phyloP scores from a whole-genome alignment of 2,329 filamentous ascomycete genomes.

The Exserohilum rostratum region DNA sequence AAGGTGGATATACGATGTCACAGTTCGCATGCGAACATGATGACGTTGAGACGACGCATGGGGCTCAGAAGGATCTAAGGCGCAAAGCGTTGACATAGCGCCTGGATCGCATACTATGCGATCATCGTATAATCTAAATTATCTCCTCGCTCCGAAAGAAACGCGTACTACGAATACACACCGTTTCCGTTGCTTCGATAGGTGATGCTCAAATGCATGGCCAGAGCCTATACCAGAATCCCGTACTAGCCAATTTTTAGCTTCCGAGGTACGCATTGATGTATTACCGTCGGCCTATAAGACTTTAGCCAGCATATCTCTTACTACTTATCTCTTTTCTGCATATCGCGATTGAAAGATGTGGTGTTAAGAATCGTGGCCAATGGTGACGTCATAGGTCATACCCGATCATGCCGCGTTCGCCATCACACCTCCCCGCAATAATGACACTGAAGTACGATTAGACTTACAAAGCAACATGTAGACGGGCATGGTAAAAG shows the following conservation, averaged over 20 bases:
- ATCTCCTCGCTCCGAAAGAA: not conserved
- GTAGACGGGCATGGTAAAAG: not conserved
- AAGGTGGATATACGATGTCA: constrained; percentile 16
- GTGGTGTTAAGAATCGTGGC: not conserved
- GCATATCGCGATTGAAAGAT: not conserved
- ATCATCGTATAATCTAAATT: not conserved
- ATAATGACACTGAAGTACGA: not conserved
- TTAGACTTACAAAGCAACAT: constrained; percentile 12
- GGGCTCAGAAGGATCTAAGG: constrained; percentile 8
- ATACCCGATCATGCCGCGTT: constrained; percentile 5
- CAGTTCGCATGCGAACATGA: constrained; percentile 32
- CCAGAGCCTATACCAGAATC: not conserved
- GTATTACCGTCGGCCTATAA: too few species aligned
- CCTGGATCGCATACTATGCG: constrained; percentile 4
- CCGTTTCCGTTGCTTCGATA: not conserved
- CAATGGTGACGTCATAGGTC: not conserved
- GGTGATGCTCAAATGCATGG: not conserved
- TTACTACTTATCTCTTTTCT: too few species aligned
- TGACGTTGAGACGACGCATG: constrained; percentile 37
- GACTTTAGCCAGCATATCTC: rapidly evolving
- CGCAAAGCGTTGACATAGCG: constrained; percentile 1
- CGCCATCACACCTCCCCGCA: not conserved
- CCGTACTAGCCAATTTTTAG: not conserved
- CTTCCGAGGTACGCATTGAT: not conserved
- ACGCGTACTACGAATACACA: not conserved